These are phyloP conservation scores for Eremochloa ophiuroides DNA, from an alignment of 176 grass and related monocot genomes.

Conservation along the genomic window DNA sequence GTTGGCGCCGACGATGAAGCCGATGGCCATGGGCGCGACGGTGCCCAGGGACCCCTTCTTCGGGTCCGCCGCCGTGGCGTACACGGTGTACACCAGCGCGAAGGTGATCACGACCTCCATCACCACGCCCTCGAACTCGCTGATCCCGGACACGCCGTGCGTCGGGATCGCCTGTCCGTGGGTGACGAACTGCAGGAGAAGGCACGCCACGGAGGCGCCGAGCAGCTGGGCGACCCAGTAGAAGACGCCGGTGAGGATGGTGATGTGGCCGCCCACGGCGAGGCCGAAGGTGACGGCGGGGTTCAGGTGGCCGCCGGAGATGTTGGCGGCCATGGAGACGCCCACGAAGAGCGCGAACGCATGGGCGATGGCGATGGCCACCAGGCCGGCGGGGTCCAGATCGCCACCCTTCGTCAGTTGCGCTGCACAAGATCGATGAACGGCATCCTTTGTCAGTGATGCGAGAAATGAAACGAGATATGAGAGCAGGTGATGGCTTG, in stretches of 20 bases:
- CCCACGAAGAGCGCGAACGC: slow-evolving; percentile 85
- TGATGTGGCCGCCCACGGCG: slow-evolving; percentile 79
- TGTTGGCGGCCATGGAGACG: slow-evolving; percentile 76
- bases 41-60: slow-evolving; percentile 77
- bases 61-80: slow-evolving; percentile 86
- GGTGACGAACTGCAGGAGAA: slow-evolving; percentile 78
- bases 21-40: slow-evolving; percentile 77
- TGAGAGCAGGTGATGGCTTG: background rate
- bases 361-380: slow-evolving; percentile 71
- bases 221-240: slow-evolving; percentile 88
- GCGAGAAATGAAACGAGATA: background rate
- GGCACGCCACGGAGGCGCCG: slow-evolving; percentile 65
- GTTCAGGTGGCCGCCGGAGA: slow-evolving; percentile 93
- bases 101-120: slow-evolving; percentile 90
- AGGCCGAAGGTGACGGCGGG: slow-evolving; percentile 87
- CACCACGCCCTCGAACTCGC: slow-evolving; percentile 65
- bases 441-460: no score
- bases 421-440: no score
- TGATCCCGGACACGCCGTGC: slow-evolving; percentile 62
- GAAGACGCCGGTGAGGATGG: slow-evolving; percentile 84
- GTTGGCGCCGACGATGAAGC: slow-evolving; percentile 94
- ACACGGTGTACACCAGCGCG: slow-evolving; percentile 88
- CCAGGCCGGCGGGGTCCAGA: slow-evolving; percentile 72
- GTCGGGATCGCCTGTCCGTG: slow-evolving; percentile 73
- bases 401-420: slow-evolving; percentile 55